Percentiles rank a stretch among this genome's conserved stretches.
phyloP scores from a whole-genome alignment of 257 asterid species.

The Penstemon eatonii region DNA sequence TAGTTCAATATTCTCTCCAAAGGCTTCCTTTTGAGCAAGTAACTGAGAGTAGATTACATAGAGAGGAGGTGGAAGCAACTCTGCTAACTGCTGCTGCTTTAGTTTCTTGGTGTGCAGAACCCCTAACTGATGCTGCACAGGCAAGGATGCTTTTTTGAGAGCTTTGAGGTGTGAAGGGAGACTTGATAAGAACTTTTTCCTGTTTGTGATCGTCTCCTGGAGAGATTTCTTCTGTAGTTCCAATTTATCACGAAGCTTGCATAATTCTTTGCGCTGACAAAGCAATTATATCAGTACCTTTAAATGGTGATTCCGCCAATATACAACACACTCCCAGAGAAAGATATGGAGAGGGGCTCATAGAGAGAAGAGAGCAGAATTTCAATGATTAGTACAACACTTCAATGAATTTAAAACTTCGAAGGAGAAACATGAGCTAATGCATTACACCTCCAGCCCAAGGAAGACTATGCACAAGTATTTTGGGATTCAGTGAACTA shows the following conservation, averaged over 20 bases:
- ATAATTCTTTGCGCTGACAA: conserved; percentile 86
- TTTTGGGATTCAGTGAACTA: not conserved
- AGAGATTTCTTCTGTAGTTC: conserved; percentile 83
- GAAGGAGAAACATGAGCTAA: not conserved
- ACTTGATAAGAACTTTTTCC: conserved; percentile 85
- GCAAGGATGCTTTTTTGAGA: conserved; percentile 93
- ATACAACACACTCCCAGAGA: conserved; percentile 14
- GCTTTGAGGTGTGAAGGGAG: conserved; percentile 98
- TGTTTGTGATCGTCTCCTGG: conserved; percentile 76
- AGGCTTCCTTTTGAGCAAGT: conserved; percentile 94
- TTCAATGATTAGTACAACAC: not conserved
- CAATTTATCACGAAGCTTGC: conserved; percentile 78
- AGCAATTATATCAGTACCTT: conserved; percentile 26
- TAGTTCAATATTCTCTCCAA: conserved; percentile 82
- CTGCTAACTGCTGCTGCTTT: conserved; percentile 92
- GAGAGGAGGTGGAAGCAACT: conserved; percentile 93
- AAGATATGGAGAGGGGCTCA: conserved; percentile 9
- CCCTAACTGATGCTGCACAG: conserved; percentile 86
- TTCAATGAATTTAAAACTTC: not conserved
- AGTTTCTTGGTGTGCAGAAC: conserved; percentile 76
- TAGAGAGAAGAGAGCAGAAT: not conserved
- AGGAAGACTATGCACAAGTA: not conserved
- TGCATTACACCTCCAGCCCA: conserved; percentile 6
- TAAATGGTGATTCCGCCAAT: conserved; percentile 13
- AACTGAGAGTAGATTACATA: conserved; percentile 85